A percentile compares a stretch with the other conserved stretches of the same genome.
Conservation (phyloP, 257 asterid genomes). For the Nicotiana benthamiana region DNA sequence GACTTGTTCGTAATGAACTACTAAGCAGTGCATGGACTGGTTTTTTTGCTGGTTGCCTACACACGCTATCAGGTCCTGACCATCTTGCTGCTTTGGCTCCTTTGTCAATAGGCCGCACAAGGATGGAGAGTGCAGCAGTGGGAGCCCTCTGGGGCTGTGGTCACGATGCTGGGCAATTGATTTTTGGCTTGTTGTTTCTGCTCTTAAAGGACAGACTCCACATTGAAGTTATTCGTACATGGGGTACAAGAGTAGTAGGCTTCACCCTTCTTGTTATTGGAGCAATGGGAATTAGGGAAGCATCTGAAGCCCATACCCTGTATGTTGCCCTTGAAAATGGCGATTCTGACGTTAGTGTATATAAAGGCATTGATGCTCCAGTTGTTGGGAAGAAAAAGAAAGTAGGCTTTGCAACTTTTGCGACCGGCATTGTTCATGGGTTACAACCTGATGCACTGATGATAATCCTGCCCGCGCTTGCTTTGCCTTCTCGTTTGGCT, state of each 20-base stretch:
- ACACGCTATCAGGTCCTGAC: conserved; percentile 94
- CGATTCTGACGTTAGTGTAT: conserved; percentile 42
- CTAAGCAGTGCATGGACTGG: conserved; percentile 96
- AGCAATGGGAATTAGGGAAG: conserved; percentile 90
- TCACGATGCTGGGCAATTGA: conserved; percentile 87
- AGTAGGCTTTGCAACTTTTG: conserved; percentile 89
- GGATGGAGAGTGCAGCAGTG: conserved; percentile 83
- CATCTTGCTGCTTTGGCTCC: conserved; percentile 99
- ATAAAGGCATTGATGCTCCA: conserved; percentile 36
- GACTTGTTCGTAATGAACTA: conserved; percentile 44
- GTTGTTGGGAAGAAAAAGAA: conserved; percentile 71
- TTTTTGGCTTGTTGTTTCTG: conserved; percentile 73
- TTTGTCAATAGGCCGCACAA: conserved; percentile 82
- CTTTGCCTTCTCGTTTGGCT: conserved; percentile 90
- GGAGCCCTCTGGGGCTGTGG: conserved; percentile 99
- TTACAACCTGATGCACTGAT: conserved; percentile 90
- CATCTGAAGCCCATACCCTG: conserved; percentile 57
- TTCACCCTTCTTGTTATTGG: conserved; percentile 79
- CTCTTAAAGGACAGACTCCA: conserved; percentile 84
- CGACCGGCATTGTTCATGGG: conserved; percentile 91
- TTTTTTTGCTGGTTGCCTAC: conserved; percentile 95
- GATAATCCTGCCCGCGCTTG: conserved; percentile 90
- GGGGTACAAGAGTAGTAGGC: conserved; percentile 92
- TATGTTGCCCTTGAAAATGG: conserved; percentile 56
- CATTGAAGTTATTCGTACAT: conserved; percentile 74